Evolutionary conservation across 2,329 filamentous ascomycete species (phyloP).

Genomic region (Fusarium camptoceras): DNA sequence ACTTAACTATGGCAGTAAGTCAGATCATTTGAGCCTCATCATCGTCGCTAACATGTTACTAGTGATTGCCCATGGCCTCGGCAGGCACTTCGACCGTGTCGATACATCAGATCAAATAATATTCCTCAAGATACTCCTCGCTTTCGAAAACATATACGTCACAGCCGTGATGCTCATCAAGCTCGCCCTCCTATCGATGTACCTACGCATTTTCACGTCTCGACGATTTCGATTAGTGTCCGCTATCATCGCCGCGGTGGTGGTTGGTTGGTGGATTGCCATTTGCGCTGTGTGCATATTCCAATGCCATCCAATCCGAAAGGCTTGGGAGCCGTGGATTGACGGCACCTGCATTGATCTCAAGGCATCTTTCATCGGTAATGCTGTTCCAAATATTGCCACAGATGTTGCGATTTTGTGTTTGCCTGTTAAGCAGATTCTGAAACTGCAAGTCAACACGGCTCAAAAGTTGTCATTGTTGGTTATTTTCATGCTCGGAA

Average conservation of each 20-base stretch:
- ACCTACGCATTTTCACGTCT: slow-evolving; percentile 29
- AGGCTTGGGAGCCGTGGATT: slow-evolving; percentile 25
- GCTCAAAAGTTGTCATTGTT: slow-evolving; percentile 26
- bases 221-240: slow-evolving; percentile 20
- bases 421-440: slow-evolving; percentile 13
- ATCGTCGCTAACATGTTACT: background rate
- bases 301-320: slow-evolving; percentile 23
- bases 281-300: slow-evolving; percentile 35
- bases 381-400: slow-evolving; percentile 30
- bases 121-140: slow-evolving; percentile 31
- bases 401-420: slow-evolving; percentile 28
- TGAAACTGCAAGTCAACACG: slow-evolving; percentile 30
- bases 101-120: background rate
- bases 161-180: slow-evolving; percentile 32
- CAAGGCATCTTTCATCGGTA: slow-evolving; percentile 32
- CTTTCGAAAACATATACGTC: slow-evolving; percentile 33
- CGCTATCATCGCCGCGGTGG: slow-evolving; percentile 1
- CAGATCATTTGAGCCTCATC: fast-evolving
- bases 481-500: slow-evolving; percentile 31
- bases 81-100: slow-evolving; percentile 6
- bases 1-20: slow-evolving; percentile 33
- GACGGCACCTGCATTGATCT: slow-evolving; percentile 27
- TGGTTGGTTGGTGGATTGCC: slow-evolving; percentile 30
- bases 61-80: slow-evolving; percentile 35
- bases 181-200: slow-evolving; percentile 27